Evolutionary conservation across 805 yeast genomes (phyloP).

Genomic region (Cyberlindnera veronae): DNA sequence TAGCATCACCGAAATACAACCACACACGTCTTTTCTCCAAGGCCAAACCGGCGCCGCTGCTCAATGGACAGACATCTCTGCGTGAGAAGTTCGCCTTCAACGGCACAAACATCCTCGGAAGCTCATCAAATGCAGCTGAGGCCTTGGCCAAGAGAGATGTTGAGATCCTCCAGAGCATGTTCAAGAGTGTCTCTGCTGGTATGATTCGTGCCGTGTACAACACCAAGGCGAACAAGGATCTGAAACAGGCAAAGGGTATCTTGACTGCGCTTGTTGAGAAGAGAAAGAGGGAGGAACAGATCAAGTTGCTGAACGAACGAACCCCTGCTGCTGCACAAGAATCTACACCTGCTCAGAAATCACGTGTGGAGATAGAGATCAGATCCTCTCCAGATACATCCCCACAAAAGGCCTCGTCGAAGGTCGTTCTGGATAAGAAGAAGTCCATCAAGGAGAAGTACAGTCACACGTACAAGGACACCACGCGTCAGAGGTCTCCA

Average conservation of each 20-base stretch:
- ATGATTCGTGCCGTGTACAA: constrained; percentile 37
- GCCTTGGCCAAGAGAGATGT: constrained; percentile 20
- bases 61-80: constrained; percentile 20
- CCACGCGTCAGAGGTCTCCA: not conserved
- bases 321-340: not conserved
- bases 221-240: constrained; percentile 33
- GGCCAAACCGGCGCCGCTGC: constrained; percentile 6
- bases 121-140: constrained; percentile 7
- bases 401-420: constrained; percentile 33
- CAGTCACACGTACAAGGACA: constrained; percentile 27
- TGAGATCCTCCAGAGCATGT: constrained; percentile 27
- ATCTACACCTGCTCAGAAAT: too few species aligned
- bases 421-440: constrained; percentile 35
- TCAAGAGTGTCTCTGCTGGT: constrained; percentile 31
- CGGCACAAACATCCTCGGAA: constrained; percentile 24
- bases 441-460: constrained; percentile 35
- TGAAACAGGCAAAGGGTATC: constrained; percentile 32
- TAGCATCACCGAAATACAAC: constrained; percentile 17
- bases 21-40: constrained; percentile 16
- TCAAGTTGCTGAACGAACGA: constrained; percentile 6
- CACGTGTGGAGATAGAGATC: constrained; percentile 17
- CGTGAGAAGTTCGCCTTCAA: constrained; percentile 43
- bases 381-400: constrained; percentile 27
- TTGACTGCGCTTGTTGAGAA: constrained; percentile 30
- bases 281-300: constrained; percentile 24